Percentiles rank a stretch among this genome's conserved stretches.
Conservation (phyloP, 352 stramenopile genomes). For the Globisporangium irregulare region DNA sequence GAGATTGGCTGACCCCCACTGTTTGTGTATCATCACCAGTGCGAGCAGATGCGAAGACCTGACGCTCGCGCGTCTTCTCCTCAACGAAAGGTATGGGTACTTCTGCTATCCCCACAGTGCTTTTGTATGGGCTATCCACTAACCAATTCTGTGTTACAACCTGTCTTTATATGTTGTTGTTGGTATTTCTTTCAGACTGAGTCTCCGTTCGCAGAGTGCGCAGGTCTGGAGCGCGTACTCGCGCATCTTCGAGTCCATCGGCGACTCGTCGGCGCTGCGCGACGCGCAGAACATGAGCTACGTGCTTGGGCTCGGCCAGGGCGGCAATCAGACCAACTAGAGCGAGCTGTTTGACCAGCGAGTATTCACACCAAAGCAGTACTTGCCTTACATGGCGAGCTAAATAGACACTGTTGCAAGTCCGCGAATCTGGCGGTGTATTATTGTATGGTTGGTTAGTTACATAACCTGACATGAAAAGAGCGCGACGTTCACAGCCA, state of each 20-base stretch:
- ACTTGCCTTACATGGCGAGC: not conserved
- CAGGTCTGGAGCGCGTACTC: constrained; percentile 82
- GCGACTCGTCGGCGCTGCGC: constrained; percentile 68
- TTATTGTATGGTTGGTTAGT: not conserved
- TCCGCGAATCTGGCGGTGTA: not conserved
- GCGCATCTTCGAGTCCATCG: constrained; percentile 60
- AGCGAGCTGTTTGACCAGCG: not conserved
- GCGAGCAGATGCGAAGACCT: constrained; percentile 68
- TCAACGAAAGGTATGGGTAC: constrained; percentile 64
- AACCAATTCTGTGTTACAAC: not conserved
- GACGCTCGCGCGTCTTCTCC: constrained; percentile 68
- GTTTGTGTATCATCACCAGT: constrained; percentile 22
- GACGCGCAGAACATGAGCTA: constrained; percentile 89
- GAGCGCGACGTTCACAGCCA: constrained; percentile 9
- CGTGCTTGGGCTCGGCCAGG: constrained; percentile 76
- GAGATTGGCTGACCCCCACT: too few relatives aligned
- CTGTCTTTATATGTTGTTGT: not conserved
- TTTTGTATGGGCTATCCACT: not conserved
- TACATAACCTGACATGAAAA: constrained; percentile 15
- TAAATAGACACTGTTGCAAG: not conserved
- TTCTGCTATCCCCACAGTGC: not conserved
- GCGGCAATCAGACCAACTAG: constrained; percentile 76
- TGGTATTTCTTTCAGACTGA: constrained; percentile 36
- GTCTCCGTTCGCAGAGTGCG: constrained; percentile 67
- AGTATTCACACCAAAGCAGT: not conserved